Evolutionary conservation across 208 protist species (phyloP), one percentile per base, ranked within the genome.

Genomic region (Lotmaria passim): DNA sequence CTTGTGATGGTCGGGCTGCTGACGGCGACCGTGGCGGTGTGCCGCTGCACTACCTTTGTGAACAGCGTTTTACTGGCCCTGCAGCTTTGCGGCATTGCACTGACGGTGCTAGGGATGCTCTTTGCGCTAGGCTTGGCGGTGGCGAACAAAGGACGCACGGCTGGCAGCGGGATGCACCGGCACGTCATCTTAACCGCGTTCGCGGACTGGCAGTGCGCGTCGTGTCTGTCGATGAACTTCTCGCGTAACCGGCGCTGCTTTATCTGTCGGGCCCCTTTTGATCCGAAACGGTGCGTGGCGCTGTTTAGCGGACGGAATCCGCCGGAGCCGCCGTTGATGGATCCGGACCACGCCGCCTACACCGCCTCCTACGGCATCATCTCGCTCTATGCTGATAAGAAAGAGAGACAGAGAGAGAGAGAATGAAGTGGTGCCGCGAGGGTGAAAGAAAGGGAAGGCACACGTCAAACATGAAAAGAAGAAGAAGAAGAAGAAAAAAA

Each of bases 211-310:
- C 83, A 90, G 57, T 96, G 91, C 41, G 39, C 46, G 5, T 34
- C 69, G 41, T 96, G 91, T 60, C 69, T 90, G 14, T 82, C 68
- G 12, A 30, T 86, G 31, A 96, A 96, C 70, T 96, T 94, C 69
- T 57, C 79, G 15, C 38, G 71, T 15, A 90, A 91, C 34, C 73
- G 71, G 26, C 80, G 81, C 23, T 96, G 91, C 77, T 93, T 91
- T 67, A 36, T 83, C 12, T 96, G 91, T 62, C 59, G 70, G 23
- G 82, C 82, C 1, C 91, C 91, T 0, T 91, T 79, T 67, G 82
- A 91, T 64, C 63, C 41, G 4, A 28, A 50, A 14, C 73, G 76
- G 0, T 89, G 75, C 50, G 60, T 74, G 36, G 86, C 83, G 11
- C 34, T 94, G 30, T 93, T 86, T 63, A 90, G 79, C 61, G 63